A percentile compares a stretch with the other conserved stretches of the same genome.
phyloP scores from a whole-genome alignment of 139 green algal genomes.

The Marvania coccoides region DNA sequence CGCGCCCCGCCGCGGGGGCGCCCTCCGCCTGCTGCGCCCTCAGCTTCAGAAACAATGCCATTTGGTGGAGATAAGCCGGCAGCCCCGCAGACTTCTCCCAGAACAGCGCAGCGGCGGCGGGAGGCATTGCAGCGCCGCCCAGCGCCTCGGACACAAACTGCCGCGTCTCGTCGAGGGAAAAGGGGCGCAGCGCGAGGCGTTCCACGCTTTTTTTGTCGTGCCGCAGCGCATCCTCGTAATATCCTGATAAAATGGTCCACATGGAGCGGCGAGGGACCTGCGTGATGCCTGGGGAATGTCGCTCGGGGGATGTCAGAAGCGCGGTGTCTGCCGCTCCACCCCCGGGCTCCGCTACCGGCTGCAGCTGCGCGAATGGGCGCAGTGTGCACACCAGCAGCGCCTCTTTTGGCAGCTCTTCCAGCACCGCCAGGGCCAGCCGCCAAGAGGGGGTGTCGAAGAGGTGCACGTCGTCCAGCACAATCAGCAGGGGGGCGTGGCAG shows the following conservation, averaged over 20 bases:
- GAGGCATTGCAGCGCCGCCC: neutral
- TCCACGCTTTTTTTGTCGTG: neutral
- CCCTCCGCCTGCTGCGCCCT: neutral
- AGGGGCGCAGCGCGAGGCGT: conserved; percentile 28
- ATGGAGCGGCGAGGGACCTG: too few relatives aligned
- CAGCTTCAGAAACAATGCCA: conserved; percentile 29
- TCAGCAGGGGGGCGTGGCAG: conserved; percentile 48
- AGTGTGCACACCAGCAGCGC: conserved; percentile 48
- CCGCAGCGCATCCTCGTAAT: neutral
- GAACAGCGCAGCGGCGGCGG: conserved; percentile 36
- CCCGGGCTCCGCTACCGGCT: too few relatives aligned
- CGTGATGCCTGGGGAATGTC: too few relatives aligned
- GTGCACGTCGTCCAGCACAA: conserved; percentile 67
- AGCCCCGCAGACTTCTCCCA: conserved; percentile 61
- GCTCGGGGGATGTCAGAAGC: too few relatives aligned
- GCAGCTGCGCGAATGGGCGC: neutral
- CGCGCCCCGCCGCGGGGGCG: neutral
- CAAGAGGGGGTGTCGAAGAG: conserved; percentile 60
- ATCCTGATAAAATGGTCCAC: neutral
- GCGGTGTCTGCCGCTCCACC: too few relatives aligned
- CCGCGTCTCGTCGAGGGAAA: conserved; percentile 21
- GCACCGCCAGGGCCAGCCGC: conserved; percentile 37
- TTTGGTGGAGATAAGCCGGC: conserved; percentile 65
- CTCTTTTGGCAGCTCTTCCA: conserved; percentile 21
- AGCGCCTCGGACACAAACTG: conserved; percentile 17